Evolutionary conservation across 176 grass and related monocot genomes (phyloP), one percentile per base, ranked within the genome.

Genomic region (Thinopyrum elongatum): DNA sequence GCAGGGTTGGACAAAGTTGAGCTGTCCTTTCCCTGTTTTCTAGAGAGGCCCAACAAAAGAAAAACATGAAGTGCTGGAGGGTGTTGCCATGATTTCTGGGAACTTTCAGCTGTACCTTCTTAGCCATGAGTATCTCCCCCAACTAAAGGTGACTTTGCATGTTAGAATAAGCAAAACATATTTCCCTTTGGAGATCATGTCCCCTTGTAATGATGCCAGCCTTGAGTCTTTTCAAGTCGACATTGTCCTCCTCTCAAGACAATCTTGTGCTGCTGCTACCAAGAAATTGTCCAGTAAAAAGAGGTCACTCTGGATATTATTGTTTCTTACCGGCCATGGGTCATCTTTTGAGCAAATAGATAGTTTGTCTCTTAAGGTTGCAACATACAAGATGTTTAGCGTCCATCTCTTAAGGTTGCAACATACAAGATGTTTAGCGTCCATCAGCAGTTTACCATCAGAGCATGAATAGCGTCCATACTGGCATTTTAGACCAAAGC

Each of bases 121-220:
- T 77, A 81, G 90, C 65, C 81, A 91, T 81, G 81, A 85, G 86
- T 85, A 81, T 91, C 72, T 76, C 82, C 79, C 70, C 70, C 82
- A 64, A 77, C 77, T 81, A 88, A 88, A 91, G 90, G 76, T 82
- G 63, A 78, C 77, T 91, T 80, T 64, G 70, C 61, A 65, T 64
- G 90, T 85, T 91, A 77, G 84, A 88, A 63, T 88, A 88, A 85
- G 53, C 30, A 91, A 76, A 91, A 88, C 86, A 91, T 85, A 85
- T 91, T 85, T 88, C 16, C 70, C 90, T 82, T 88, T 88, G 82
- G 86, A 91, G 86, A 91, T 91, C 86, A 88, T 91, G 90, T 88
- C 81, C 73, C 90, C 82, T 85, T 57, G 42, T 72, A 72, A 85
- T 88, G 70, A 91, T 91, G 77, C n/a, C 86, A 88, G 62, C 82